phyloP scores from a whole-genome alignment of 2,329 filamentous ascomycete genomes.

The Clonostachys rosea region DNA sequence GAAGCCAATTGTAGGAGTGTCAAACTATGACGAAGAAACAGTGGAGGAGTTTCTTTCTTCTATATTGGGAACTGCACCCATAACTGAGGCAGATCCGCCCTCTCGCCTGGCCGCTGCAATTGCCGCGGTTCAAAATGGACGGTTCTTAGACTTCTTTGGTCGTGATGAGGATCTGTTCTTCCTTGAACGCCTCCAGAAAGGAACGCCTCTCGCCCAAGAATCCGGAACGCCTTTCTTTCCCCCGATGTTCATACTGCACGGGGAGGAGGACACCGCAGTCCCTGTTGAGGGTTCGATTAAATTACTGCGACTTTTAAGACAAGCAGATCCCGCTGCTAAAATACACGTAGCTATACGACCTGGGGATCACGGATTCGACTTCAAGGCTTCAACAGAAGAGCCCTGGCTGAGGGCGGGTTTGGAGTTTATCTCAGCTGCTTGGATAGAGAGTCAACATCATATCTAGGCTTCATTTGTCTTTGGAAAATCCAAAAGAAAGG shows the following conservation, averaged over 20 bases:
- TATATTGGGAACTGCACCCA: not conserved
- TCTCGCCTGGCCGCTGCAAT: not conserved
- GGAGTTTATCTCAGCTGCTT: not conserved
- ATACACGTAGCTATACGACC: not conserved
- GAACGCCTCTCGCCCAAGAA: not conserved
- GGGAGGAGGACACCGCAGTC: not conserved
- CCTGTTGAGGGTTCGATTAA: not conserved
- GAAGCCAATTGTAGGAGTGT: not conserved
- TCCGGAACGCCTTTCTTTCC: not conserved
- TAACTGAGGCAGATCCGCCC: not conserved
- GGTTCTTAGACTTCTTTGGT: not conserved
- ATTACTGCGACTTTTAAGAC: not conserved
- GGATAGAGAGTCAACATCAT: not conserved
- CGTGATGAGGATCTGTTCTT: not conserved
- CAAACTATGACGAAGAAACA: not conserved
- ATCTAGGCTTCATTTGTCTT: too few relatives aligned
- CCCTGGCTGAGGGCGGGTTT: not conserved
- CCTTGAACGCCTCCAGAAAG: not conserved
- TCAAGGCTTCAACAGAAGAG: not conserved
- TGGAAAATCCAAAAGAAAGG: too few relatives aligned
- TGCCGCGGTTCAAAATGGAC: not conserved
- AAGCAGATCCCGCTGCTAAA: not conserved
- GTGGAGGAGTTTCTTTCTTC: not conserved
- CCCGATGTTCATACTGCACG: not conserved
- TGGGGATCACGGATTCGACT: not conserved